A percentile compares a stretch with the other conserved stretches of the same genome.
Conservation (phyloP, 306 rosid species). For the Quercus ilex region DNA sequence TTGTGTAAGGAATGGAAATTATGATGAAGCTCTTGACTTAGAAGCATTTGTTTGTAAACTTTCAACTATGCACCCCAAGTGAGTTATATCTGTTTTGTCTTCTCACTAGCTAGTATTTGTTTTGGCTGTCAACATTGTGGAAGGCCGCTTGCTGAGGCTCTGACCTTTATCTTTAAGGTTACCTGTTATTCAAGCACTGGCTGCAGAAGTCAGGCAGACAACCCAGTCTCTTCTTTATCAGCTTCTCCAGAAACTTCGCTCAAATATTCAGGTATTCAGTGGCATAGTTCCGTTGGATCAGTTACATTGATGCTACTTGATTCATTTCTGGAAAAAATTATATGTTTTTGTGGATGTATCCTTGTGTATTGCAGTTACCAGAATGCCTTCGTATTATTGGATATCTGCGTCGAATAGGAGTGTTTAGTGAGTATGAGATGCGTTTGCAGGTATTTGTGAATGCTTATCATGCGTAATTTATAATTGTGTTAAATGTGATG, state of each 20-base stretch:
- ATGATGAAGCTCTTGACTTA: conserved; percentile 93
- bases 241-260: conserved; percentile 96
- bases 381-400: conserved; percentile 97
- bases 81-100: conserved; percentile 27
- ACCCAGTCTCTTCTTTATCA: conserved; percentile 97
- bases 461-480: not conserved
- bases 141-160: conserved; percentile 16
- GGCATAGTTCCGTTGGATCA: conserved; percentile 2
- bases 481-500: not conserved
- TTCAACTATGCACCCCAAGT: conserved; percentile 96
- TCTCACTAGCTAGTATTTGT: not conserved
- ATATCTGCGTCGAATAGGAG: conserved; percentile 85
- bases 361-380: conserved; percentile 63
- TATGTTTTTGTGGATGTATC: conserved; percentile 13
- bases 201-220: conserved; percentile 82
- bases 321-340: conserved; percentile 9
- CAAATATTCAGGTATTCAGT: conserved; percentile 84
- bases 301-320: conserved; percentile 6
- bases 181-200: conserved; percentile 82
- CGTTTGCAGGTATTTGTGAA: conserved; percentile 73
- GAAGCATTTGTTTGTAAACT: conserved; percentile 93
- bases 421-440: conserved; percentile 93
- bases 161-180: conserved; percentile 36
- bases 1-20: conserved; percentile 96
- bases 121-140: conserved; percentile 5